Conservation (phyloP, 371 early-diverging fungal genomes). For the Rhizomucor miehei region DNA sequence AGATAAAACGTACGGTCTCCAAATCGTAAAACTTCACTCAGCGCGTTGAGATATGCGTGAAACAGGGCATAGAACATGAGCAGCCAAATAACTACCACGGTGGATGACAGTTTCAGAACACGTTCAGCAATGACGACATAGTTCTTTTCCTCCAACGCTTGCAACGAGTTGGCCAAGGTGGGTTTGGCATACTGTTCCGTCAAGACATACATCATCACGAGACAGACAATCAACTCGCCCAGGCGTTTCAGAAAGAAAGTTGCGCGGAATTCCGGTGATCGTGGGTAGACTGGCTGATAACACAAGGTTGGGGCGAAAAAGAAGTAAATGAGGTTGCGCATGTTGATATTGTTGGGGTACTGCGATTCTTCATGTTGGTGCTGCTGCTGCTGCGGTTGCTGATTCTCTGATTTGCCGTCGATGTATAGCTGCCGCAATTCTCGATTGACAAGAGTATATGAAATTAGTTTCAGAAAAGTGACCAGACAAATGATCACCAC, state of each 20-base stretch:
- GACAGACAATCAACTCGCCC: slow-evolving; percentile 60
- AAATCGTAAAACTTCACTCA: slow-evolving; percentile 84
- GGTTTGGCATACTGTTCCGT: slow-evolving; percentile 84
- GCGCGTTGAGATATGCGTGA: slow-evolving; percentile 77
- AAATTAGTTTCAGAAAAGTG: slow-evolving; percentile 78
- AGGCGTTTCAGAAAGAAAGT: slow-evolving; percentile 80
- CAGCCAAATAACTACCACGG: slow-evolving; percentile 82
- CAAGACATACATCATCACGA: slow-evolving; percentile 79
- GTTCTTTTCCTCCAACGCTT: slow-evolving; percentile 67
- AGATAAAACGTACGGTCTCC: slow-evolving; percentile 90
- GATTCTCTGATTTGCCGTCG: slow-evolving; percentile 15
- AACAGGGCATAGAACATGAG: slow-evolving; percentile 90
- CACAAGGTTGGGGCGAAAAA: slow-evolving; percentile 84
- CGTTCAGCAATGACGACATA: slow-evolving; percentile 75
- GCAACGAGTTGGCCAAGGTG: slow-evolving; percentile 78
- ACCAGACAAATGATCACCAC: slow-evolving; percentile 61
- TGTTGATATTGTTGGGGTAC: slow-evolving; percentile 78
- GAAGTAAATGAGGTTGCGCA: slow-evolving; percentile 73
- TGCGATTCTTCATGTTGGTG: slow-evolving; percentile 46
- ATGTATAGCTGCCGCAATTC: slow-evolving; percentile 56
- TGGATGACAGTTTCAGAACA: slow-evolving; percentile 79
- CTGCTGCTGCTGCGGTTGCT: slow-evolving; percentile 40
- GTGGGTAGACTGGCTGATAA: slow-evolving; percentile 88
- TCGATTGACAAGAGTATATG: slow-evolving; percentile 70
- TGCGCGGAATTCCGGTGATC: slow-evolving; percentile 62